Evolutionary conservation across 2,329 filamentous ascomycete species (phyloP).

Genomic region (Fusarium hostae): DNA sequence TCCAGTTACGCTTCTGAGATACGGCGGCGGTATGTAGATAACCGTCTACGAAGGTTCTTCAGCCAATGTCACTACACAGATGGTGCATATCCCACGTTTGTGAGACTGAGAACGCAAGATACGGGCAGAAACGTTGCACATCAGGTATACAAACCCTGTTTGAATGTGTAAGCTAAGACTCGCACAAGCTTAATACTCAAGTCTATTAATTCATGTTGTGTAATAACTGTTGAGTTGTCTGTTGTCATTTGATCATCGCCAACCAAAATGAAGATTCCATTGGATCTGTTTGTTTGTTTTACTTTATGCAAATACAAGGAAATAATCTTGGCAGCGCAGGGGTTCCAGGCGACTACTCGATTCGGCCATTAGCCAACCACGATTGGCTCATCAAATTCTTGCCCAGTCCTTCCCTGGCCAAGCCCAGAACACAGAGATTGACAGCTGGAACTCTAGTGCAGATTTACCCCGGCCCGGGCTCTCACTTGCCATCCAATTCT

Average conservation of each 20-base stretch:
- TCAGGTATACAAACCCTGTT: not conserved
- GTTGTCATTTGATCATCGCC: not conserved
- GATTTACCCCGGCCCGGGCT: slow-evolving; percentile 16
- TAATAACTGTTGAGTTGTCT: not conserved
- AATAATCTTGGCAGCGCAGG: slow-evolving; percentile 25
- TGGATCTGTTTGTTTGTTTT: not conserved
- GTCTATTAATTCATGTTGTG: not conserved
- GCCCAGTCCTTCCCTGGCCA: slow-evolving; percentile 38
- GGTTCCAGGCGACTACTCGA: slow-evolving; percentile 44
- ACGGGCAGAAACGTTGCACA: not conserved
- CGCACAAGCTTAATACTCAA: not conserved
- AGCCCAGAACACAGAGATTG: slow-evolving; percentile 30
- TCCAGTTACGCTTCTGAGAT: slow-evolving; percentile 9
- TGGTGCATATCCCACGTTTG: slow-evolving; percentile 12
- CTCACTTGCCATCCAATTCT: not conserved
- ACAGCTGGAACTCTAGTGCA: slow-evolving; percentile 29
- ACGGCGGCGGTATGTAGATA: slow-evolving; percentile 41
- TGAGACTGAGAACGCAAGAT: slow-evolving; percentile 1
- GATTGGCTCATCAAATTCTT: slow-evolving; percentile 38
- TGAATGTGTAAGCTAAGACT: not conserved
- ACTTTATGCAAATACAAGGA: slow-evolving; percentile 29
- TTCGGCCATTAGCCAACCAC: slow-evolving; percentile 38
- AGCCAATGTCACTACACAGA: slow-evolving; percentile 19
- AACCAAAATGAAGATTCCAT: not conserved
- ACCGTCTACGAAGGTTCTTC: slow-evolving; percentile 17